Base-by-base conservation (phyloP, 1,284 basidiomycete species). In the Farysia itapuensis region DNA sequence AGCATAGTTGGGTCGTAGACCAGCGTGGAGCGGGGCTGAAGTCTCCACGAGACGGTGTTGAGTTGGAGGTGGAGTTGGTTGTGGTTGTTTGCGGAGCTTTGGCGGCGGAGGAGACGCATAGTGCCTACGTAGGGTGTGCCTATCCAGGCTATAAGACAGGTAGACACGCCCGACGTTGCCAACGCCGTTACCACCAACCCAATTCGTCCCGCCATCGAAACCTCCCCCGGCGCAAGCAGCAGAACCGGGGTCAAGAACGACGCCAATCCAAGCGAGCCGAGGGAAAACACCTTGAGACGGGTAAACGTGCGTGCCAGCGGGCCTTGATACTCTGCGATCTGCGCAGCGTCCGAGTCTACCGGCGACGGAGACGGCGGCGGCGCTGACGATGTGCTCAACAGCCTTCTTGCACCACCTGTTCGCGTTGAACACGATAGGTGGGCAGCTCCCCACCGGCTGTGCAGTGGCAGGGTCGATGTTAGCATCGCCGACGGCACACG, bases 241-340 rank as follows among this genome's bases (percentile, higher is more conserved):
- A 93, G 83, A 77, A 91, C 83, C 1, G 89, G 89, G 0, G 86
- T 81, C 65, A 91, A 79, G 4, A 83, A 79, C 40, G 80, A 78
- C n/a, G 87, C 86, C 35, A 90, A 82, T 4, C 81, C 81, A 38
- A 92, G 81, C 2, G 89, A 90, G 31, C 84, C 83, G 2, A 92
- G 78, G 8, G 89, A 91, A 78, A 92, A 90, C 19, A 89, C 78
- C 73, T 92, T 92, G 44, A 90, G 81, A 7, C 84, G 82, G 34
- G 84, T 82, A 78, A 89, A 90, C 0, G 87, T 87, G 34, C 79
- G 71, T 0, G 85, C 77, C 33, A 91, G 79, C 2, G 89, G 89
- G 0, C 88, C 89, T 50, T 47, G 33, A 46, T 79, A 79, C 33
- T n/a, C n/a, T n/a, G n/a, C n/a, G n/a, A n/a, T n/a, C n/a, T n/a